Percentiles rank a stretch among this genome's conserved stretches.
phyloP scores from a whole-genome alignment of 78 protist species.

The Parvularia atlantis region DNA sequence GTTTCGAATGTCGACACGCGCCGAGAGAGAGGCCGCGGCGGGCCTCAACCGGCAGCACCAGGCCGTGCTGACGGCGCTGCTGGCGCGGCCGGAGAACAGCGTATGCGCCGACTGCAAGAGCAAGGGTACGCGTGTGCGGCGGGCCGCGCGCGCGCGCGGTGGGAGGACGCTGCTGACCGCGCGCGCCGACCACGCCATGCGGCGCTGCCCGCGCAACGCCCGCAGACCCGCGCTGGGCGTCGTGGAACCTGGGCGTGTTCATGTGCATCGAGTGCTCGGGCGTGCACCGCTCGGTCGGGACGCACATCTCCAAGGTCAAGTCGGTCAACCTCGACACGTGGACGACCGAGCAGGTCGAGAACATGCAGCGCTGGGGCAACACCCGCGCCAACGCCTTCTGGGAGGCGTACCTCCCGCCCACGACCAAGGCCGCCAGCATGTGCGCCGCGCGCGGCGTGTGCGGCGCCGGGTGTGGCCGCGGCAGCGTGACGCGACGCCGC shows the following conservation, averaged over 20 bases:
- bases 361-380: neutral
- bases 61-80: neutral
- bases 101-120: neutral
- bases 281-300: conserved; percentile 75
- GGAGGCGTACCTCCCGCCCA: neutral
- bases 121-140: neutral
- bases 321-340: conserved; percentile 35
- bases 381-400: neutral
- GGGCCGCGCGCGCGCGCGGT: neutral
- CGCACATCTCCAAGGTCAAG: conserved; percentile 75
- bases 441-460: neutral
- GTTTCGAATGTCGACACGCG: no score
- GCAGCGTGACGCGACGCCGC: neutral
- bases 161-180: neutral
- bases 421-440: neutral
- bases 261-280: conserved; percentile 80
- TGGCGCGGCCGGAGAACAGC: neutral
- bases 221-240: conserved; percentile 82
- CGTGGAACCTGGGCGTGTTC: conserved; percentile 65
- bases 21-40: no score
- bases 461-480: no score
- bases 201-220: neutral
- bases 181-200: neutral
- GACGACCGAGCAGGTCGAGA: conserved; percentile 16
- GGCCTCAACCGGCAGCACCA: neutral